Evolutionary conservation across 2,329 filamentous ascomycete species (phyloP), one percentile per base, ranked within the genome.

Genomic region (Calonectria leucothoes): DNA sequence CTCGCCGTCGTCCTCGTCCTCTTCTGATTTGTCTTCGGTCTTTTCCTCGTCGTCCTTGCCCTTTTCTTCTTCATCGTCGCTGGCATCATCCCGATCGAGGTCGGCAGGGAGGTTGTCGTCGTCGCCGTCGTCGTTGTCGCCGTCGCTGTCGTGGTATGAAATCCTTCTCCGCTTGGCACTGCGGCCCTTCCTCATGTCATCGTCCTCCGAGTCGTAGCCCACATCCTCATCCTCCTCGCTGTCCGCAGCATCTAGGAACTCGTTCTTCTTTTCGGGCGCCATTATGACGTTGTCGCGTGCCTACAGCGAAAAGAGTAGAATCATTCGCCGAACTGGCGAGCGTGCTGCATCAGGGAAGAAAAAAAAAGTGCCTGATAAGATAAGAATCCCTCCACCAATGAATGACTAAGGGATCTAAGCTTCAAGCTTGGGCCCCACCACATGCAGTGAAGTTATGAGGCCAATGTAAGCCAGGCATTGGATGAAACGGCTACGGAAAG

Each of bases 221-320:
- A 87, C 84, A 75, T 85, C 85, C 45, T 87, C 87, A 57, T 92
- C 90, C 42, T 92, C 90, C 25, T 91, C 90, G 80, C 91, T 93
- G 23, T 91, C 88, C 3, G 81, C 82, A 2, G 85, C 87, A 75
- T 93, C 91, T 35, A 96, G 89, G 79, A 93, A 96, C 66, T 94
- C 90, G 82, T 95, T 95, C 77, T 90, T 90, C 81, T 93, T 95
- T 81, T 93, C 90, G 49, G 91, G 87, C 1, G 92, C 84, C 93
- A 95, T 95, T 42, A 67, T 55, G 52, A 66, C 51, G 49, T 61
- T 66, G 72, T 66, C 39, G 69, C 45, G 69, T 55, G 39, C n/a
- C 37, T 37, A 8, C n/a, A 25, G 23, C n/a, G 14, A 25, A 11
- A 17, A 37, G 31, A 37, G 31, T 8, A 25, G 7, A n/a, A n/a